Base-by-base conservation (phyloP, 495 filamentous ascomycete genomes). In the Pyrenula massariospora region DNA sequence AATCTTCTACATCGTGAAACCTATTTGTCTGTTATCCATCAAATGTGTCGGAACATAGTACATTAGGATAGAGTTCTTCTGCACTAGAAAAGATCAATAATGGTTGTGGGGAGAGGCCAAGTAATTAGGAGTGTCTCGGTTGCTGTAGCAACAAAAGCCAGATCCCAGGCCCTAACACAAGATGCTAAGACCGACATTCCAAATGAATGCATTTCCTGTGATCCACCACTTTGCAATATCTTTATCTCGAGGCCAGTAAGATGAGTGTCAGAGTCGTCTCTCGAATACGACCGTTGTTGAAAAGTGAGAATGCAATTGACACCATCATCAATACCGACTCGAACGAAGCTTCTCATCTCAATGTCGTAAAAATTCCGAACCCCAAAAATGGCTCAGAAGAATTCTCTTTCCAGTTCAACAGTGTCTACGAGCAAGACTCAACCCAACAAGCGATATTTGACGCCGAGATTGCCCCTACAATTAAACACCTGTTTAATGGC, bases 401-500 rank as follows among this genome's bases (percentile, higher is more conserved):
- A 57, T 98, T 92, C 69, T 86, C 87, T 22, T 98, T 97, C 65
- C 84, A 91, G 24, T 98, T 97, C 80, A 96, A 91, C 76, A 80
- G 87, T 50, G 92, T 96, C 42, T 96, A 96, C 68, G 88, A 87
- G 59, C 79, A 84, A 57, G 68, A 79, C 50, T 83, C 86, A 1
- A 80, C 86, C 10, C 93, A 98, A 65, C 85, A 94, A 68, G 78
- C 87, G 56, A 70, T 98, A 25, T 98, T 95, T 63, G 85, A 91
- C 52, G 79, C 84, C 12, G 93, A 98, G 79, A 84, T 89, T n/a
- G 70, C 82, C 2, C 84, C 86, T 0, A 86, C 88, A 36, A 74
- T 95, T 31, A 96, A 95, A 62, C 85, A 95, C 56, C 82, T 98
- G 3, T 96, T 98, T 73, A 85, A 89, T 67, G 93, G 93, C 54